A percentile compares a stretch with the other conserved stretches of the same genome.
phyloP scores from a whole-genome alignment of 2,329 filamentous ascomycete species.

The Juglanconis juglandina region DNA sequence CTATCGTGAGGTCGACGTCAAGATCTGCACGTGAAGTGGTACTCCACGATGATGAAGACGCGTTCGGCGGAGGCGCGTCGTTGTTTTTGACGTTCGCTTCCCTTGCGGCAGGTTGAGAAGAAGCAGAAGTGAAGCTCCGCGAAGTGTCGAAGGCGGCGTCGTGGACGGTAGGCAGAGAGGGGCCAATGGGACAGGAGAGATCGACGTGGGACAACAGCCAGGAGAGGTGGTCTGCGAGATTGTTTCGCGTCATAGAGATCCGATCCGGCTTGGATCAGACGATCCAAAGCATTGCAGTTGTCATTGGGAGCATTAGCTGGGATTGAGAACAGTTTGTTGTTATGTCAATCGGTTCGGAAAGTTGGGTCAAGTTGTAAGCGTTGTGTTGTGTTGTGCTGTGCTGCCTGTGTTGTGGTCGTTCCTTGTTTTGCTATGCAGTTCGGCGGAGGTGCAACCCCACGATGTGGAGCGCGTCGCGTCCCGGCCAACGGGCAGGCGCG shows the following conservation, averaged over 20 bases:
- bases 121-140: slow-evolving; percentile 22
- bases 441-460: not conserved
- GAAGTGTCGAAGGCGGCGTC: slow-evolving; percentile 23
- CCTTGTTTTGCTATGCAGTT: not conserved
- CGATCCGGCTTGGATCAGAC: slow-evolving; percentile 36
- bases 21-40: slow-evolving; percentile 13
- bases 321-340: not conserved
- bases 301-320: not conserved
- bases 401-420: not conserved
- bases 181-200: slow-evolving; percentile 35
- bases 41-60: slow-evolving; percentile 1
- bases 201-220: slow-evolving; percentile 53
- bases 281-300: slow-evolving; percentile 27
- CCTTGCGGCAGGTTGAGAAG: slow-evolving; percentile 14
- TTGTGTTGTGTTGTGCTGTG: not conserved
- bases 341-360: not conserved
- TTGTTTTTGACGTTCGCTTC: not conserved
- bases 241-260: slow-evolving; percentile 58
- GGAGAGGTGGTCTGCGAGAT: slow-evolving; percentile 53
- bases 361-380: not conserved
- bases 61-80: not conserved
- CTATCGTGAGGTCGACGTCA: slow-evolving; percentile 20
- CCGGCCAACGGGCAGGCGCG: slow-evolving; percentile 3
- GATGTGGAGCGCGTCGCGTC: slow-evolving; percentile 14
- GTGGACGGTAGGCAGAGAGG: slow-evolving; percentile 33